Base-by-base conservation (phyloP, 2,329 filamentous ascomycete genomes). In the Diaporthe citrichinensis region DNA sequence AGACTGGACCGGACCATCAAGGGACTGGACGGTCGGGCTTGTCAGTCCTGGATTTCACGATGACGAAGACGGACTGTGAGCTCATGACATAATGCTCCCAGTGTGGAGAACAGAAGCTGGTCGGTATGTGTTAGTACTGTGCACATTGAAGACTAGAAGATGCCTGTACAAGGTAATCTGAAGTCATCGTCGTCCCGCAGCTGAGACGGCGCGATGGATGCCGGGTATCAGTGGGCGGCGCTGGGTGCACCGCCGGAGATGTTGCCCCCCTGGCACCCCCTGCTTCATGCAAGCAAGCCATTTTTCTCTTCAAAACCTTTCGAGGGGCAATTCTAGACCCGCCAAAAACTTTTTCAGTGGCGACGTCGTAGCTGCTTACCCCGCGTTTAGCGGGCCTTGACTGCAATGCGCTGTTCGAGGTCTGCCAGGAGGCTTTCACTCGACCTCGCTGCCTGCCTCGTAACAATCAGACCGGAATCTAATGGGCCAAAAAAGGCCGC, bases 301-400 rank as follows among this genome's bases (percentile, higher is more conserved):
- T 41, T 55, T 55, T 55, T 53, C 31, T 28, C 28, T 41, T 20
- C 71, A 55, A 73, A 73, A 62, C n/a, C 71, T 53, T 73, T 73
- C 71, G 71, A 73, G 71, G 71, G 71, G 71, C 71, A 62, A 65
- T 57, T 57, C 46, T 34, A 31, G 71, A 65, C 71, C 71, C 71
- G 61, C 71, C 51, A 73, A 73, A 73, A 73, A 73, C 58, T 73
- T 73, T 73, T 73, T 44, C 53, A 59, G 71, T 73, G 71, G 71
- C 71, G 41, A 73, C 34, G 71, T 73, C 46, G 49, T 55, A 73
- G 71, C 34, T 65, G 39, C 36, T 44, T 73, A 73, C 71, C 71
- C 71, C 71, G 71, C 71, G 71, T 65, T 73, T 73, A 73, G 58
- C 71, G 71, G 71, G 71, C 58, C 71, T 9, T 9, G 14, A 23